Conservation (phyloP, 169 alveolate genomes). For the Perkinsus olseni region DNA sequence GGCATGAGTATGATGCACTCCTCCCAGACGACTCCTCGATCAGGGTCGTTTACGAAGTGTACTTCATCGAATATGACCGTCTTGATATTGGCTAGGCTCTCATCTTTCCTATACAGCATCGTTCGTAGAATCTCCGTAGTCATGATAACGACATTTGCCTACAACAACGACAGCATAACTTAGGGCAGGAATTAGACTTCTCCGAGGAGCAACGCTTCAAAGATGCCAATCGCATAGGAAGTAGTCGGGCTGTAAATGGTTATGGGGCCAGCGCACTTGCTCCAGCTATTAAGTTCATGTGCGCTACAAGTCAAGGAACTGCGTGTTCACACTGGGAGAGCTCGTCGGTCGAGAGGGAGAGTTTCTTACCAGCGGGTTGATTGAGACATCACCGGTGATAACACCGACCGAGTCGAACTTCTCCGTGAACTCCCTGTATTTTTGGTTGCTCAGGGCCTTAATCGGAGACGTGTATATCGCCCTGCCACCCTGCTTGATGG, state of each 20-base stretch:
- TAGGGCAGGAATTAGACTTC: no score
- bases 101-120: conserved; percentile 63
- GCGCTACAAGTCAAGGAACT: no score
- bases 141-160: conserved; percentile 90
- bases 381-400: conserved; percentile 95
- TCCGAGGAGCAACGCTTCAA: no score
- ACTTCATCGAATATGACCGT: conserved; percentile 96
- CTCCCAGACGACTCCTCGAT: conserved; percentile 99
- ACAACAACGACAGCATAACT: not conserved
- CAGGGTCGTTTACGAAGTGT: conserved; percentile 92
- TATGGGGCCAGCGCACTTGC: no score
- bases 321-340: no score
- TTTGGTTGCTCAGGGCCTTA: conserved; percentile 96
- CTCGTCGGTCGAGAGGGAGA: no score
- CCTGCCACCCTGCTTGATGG: conserved; percentile 77
- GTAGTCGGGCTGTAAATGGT: no score
- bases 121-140: conserved; percentile 95
- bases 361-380: conserved; percentile 70
- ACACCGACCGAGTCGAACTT: conserved; percentile 86
- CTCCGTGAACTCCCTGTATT: conserved; percentile 79
- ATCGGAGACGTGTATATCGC: conserved; percentile 97
- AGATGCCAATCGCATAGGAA: no score
- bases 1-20: conserved; percentile 92
- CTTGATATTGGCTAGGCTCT: not conserved
- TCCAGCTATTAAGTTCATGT: no score